Conservation (phyloP, 2,329 filamentous ascomycete species). For the Fusarium scirpi region DNA sequence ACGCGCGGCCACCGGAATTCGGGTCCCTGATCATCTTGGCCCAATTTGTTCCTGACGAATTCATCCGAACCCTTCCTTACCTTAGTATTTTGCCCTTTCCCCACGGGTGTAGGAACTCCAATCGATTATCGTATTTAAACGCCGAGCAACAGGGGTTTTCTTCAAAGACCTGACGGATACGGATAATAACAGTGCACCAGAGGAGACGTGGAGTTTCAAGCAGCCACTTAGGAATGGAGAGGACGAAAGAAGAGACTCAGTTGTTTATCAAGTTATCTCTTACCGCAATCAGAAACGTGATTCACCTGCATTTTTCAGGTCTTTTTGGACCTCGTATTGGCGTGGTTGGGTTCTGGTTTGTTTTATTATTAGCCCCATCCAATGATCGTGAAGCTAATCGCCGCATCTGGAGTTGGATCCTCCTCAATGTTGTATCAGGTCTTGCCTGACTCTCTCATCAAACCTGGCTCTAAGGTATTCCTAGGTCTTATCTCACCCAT, state of each 20-base stretch:
- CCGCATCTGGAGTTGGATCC: slow-evolving; percentile 31
- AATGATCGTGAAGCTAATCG: slow-evolving; percentile 24
- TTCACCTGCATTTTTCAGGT: neutral
- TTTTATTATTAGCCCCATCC: slow-evolving; percentile 15
- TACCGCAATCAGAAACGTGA: slow-evolving; percentile 10
- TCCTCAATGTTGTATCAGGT: neutral
- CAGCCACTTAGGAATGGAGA: slow-evolving; percentile 25
- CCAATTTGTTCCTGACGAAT: slow-evolving; percentile 23
- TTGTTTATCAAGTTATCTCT: slow-evolving; percentile 9
- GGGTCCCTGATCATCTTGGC: slow-evolving; percentile 27
- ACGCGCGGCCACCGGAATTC: slow-evolving; percentile 30
- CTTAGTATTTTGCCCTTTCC: slow-evolving; percentile 1
- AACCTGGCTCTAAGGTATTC: neutral
- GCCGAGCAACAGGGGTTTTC: slow-evolving; percentile 33
- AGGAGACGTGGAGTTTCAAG: slow-evolving; percentile 15
- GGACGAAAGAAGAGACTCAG: slow-evolving; percentile 4
- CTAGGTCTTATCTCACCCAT: neutral
- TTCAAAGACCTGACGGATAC: slow-evolving; percentile 28
- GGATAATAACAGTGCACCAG: slow-evolving; percentile 1
- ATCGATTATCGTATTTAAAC: slow-evolving; percentile 33
- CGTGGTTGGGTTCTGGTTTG: slow-evolving; percentile 8
- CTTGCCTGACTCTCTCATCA: neutral
- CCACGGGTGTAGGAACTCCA: slow-evolving; percentile 28
- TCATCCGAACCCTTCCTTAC: slow-evolving; percentile 8
- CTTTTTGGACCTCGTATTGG: slow-evolving; percentile 31